Base-by-base conservation (phyloP, 805 yeast species). In the Cyberlindnera saturnus region DNA sequence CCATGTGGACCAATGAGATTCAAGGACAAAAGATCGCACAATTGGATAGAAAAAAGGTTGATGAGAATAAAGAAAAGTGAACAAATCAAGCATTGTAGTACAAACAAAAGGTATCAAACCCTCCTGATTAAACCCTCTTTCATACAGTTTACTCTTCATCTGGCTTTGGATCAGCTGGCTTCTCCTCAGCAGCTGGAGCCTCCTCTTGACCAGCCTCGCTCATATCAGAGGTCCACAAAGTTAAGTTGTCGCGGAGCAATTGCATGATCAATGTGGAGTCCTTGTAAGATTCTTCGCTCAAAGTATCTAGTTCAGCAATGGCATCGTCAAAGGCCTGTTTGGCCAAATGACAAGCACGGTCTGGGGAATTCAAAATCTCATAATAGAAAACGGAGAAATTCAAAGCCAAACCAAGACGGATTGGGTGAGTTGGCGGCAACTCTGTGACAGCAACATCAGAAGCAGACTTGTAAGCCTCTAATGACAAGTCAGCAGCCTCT, bases 281-380 rank as follows among this genome's bases (percentile, higher is more conserved):
- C 72, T 91, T 93, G 82, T 93, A 91, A 56, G 96, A 86, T 74
- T 91, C 99, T 74, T 91, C 99, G 37, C 96, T 86, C 65, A 91
- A 77, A 55, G 97, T 87, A 73, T 91, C 99, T 67, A 91, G 81
- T 74, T 93, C 98, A 52, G 99, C 96, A 66, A 91, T 95, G 52
- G 99, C 99, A 65, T 91, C 98, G 70, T 91, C 99, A 59, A 93
- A 91, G 33, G 99, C 98, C 74, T 91, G 96, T 72, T 91, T 93
- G 62, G 99, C 99, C 68, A 91, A 81, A 68, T 90, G 96, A 70
- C 99, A 91, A 58, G 99, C 99, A 70, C 95, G 87, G 68, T 91
- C 97, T 60, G 99, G 98, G 47, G 96, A 86, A 72, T 91, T 90
- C 71, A 90, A 85, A 64, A 93, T 95, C 76, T 91, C 99, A 66